Evolutionary conservation across 805 yeast species (phyloP), one percentile per base, ranked within the genome.

Genomic region (Sugiyamaella floridensis): DNA sequence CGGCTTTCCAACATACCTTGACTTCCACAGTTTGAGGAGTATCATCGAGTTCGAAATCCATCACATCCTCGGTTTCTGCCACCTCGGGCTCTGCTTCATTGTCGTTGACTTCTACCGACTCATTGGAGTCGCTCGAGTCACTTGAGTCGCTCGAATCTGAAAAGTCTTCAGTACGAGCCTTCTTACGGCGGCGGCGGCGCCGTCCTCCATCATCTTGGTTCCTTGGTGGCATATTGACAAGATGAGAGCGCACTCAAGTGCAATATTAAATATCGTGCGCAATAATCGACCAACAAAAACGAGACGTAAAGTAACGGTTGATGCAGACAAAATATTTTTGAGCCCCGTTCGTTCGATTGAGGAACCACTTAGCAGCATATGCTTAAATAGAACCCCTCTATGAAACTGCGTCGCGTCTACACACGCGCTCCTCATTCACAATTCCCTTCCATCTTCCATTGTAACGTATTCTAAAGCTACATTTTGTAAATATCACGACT

Each of bases 91-190:
- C 53, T 19, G 18, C n/a, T 22, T 22, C 26, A 22, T 3, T 22
- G 26, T 22, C 26, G 26, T 22, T 22, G 26, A 22, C 26, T 3
- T 44, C 49, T n/a, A 45, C 48, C 15, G 47, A 47, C 4, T 41
- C 42, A 10, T 42, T 40, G 10, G 32, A 45, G 22, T 34, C 49
- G n/a, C 26, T 19, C 10, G 54, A 45, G 40, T 43, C 55, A 6
- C 14, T 29, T 11, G 59, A 48, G 43, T 47, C 49, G 15, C 50
- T 18, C 8, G 58, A 55, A 29, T 53, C 57, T 1, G 58, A 55
- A 3, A 58, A 54, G 19, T 54, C 58, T 41, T 60, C 62, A 14
- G 63, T 60, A 44, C 63, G 45, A n/a, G 63, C 59, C 55, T 57
- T 59, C 59, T 58, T 60, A 45, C 63, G 53, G 46, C 63, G 51